phyloP scores from a whole-genome alignment of 176 grass and related monocot species.

The Oryza officinalis region DNA sequence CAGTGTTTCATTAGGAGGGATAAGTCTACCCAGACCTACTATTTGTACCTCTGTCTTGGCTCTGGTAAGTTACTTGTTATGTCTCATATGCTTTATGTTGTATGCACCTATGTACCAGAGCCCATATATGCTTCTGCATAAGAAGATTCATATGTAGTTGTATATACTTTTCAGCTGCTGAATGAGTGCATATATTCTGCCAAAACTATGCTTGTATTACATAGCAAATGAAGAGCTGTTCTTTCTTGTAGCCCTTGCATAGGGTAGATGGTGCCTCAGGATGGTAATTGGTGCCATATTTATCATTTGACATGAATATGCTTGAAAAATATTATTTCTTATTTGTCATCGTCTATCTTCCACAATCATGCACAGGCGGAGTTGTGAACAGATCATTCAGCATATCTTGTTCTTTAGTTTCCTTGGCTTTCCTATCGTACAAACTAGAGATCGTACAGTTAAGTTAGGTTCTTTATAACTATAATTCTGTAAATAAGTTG shows the following conservation, averaged over 20 bases:
- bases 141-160: neutral
- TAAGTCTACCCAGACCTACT: conserved; percentile 79
- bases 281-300: neutral
- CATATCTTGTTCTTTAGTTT: neutral
- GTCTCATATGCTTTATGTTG: conserved; percentile 9
- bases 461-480: neutral
- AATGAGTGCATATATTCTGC: conserved; percentile 9
- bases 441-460: neutral
- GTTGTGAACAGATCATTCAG: neutral
- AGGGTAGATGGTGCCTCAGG: neutral
- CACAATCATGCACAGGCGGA: neutral
- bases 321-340: conserved; percentile 21
- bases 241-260: neutral
- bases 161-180: neutral
- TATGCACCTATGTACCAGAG: neutral
- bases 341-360: neutral
- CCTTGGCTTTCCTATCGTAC: neutral
- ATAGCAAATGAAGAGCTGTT: neutral
- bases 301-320: conserved; percentile 14
- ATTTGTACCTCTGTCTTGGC: conserved; percentile 75
- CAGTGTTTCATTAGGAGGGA: conserved; percentile 89
- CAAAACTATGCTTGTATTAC: neutral
- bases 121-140: neutral
- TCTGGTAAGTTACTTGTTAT: conserved; percentile 43
- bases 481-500: neutral